These are phyloP conservation scores for Flagelloscypha sp. DNA, from an alignment of 768 basidiomycete genomes.

Conservation along the genomic window DNA sequence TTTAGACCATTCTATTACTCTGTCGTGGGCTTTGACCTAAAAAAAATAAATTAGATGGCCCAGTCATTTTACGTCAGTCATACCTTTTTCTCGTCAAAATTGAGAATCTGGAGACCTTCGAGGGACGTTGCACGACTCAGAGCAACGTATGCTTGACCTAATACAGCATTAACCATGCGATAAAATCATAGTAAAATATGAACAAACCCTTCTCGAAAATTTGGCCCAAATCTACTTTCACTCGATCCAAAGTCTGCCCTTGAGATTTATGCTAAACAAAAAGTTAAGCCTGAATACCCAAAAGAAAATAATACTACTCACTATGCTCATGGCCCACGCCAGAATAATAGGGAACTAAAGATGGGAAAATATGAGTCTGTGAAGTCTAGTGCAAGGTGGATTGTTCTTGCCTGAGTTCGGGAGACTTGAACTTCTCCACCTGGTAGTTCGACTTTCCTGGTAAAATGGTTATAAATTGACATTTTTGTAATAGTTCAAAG, in stretches of 20 bases:
- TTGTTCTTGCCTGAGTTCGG: conserved; percentile 58
- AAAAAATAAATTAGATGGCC: too few species aligned
- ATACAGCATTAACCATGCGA: conserved; percentile 6
- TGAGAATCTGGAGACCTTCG: conserved; percentile 76
- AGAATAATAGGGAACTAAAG: conserved; percentile 76
- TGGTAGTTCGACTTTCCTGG: conserved; percentile 87
- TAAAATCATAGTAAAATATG: background rate
- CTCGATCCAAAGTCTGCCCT: conserved; percentile 91
- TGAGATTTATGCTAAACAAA: conserved; percentile 99
- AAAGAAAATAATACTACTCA: too few species aligned
- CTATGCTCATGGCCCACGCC: conserved; percentile 96
- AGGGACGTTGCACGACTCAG: conserved; percentile 83
- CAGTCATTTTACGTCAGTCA: too few species aligned
- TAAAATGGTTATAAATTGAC: too few species aligned
- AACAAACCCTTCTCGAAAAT: conserved; percentile 82
- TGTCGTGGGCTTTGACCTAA: too few species aligned
- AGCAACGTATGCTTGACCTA: conserved; percentile 90
- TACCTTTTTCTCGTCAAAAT: conserved; percentile 72
- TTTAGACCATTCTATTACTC: too few species aligned
- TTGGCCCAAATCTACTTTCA: conserved; percentile 87
- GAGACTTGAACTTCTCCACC: conserved; percentile 76
- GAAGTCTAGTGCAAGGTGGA: too few species aligned
- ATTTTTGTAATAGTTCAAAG: conserved; percentile 61
- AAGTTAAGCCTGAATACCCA: too few species aligned
- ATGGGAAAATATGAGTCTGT: too few species aligned